Evolutionary conservation across 2,329 filamentous ascomycete species (phyloP).

Genomic region (Thielaviopsis populi): DNA sequence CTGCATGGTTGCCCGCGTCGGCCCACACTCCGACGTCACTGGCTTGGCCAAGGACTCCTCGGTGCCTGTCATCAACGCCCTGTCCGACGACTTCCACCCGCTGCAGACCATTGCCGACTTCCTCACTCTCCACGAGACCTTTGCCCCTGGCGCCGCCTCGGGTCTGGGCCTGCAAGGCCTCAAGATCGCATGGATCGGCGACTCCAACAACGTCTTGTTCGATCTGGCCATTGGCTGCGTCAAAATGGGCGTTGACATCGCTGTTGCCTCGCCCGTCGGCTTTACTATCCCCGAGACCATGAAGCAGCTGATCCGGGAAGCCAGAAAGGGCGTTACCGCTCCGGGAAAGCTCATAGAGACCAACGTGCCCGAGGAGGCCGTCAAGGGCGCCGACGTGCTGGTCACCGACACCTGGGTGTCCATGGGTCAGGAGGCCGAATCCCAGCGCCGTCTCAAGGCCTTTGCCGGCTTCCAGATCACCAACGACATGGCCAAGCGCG

Average conservation of each 20-base stretch:
- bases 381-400: constrained; percentile 73
- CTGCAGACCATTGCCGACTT: constrained; percentile 91
- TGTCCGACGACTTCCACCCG: constrained; percentile 85
- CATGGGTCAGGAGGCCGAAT: constrained; percentile 91
- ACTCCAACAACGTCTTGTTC: constrained; percentile 93
- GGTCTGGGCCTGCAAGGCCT: constrained; percentile 60
- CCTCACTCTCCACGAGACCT: constrained; percentile 72
- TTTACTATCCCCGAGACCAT: constrained; percentile 70
- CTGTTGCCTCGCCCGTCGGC: constrained; percentile 72
- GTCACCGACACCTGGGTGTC: constrained; percentile 98
- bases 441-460: constrained; percentile 57
- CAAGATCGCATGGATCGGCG: constrained; percentile 91
- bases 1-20: constrained; percentile 67
- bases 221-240: constrained; percentile 77
- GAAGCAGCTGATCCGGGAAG: constrained; percentile 52
- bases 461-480: constrained; percentile 91
- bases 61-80: constrained; percentile 72
- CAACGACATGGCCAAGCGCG: constrained; percentile 63
- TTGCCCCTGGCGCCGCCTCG: constrained; percentile 27
- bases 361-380: constrained; percentile 64
- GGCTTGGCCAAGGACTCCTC: constrained; percentile 55
- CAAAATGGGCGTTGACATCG: constrained; percentile 74
- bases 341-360: constrained; percentile 61
- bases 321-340: constrained; percentile 40
- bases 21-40: constrained; percentile 59